Conservation (phyloP, 805 yeast species). For the Debaryomyces prosopidis region DNA sequence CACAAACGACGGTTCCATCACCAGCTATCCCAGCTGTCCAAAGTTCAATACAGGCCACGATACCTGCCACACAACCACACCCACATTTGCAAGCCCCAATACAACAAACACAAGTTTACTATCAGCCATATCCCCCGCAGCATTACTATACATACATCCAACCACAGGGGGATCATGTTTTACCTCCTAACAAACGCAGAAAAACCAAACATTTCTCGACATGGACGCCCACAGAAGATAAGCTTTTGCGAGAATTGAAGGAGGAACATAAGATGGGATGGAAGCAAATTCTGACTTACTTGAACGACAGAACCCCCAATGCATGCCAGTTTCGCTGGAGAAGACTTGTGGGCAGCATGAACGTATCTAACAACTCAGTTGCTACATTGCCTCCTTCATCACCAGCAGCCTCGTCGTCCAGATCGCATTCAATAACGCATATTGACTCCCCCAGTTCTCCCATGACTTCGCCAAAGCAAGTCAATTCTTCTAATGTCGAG, state of each 20-base stretch:
- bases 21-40: background rate
- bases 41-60: background rate
- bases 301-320: slow-evolving; percentile 79
- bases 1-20: background rate
- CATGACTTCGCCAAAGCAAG: slow-evolving; percentile 1
- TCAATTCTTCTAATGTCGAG: background rate
- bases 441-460: slow-evolving; percentile 5
- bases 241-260: slow-evolving; percentile 69
- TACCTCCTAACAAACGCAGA: slow-evolving; percentile 10
- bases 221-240: slow-evolving; percentile 81
- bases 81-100: background rate
- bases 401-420: background rate
- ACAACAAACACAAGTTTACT: background rate
- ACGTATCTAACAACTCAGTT: slow-evolving; percentile 4
- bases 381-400: background rate
- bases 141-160: slow-evolving; percentile 2
- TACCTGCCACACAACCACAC: background rate
- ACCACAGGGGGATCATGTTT: background rate
- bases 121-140: slow-evolving; percentile 1
- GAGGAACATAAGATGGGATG: slow-evolving; percentile 85
- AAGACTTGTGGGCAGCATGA: slow-evolving; percentile 42
- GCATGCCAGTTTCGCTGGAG: slow-evolving; percentile 93
- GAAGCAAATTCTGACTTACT: slow-evolving; percentile 82
- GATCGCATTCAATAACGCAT: slow-evolving; percentile 4
- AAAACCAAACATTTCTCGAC: slow-evolving; percentile 43